These are phyloP conservation scores for Didymella lethalis DNA, from an alignment of 2,329 filamentous ascomycete species.

Conservation along the genomic window DNA sequence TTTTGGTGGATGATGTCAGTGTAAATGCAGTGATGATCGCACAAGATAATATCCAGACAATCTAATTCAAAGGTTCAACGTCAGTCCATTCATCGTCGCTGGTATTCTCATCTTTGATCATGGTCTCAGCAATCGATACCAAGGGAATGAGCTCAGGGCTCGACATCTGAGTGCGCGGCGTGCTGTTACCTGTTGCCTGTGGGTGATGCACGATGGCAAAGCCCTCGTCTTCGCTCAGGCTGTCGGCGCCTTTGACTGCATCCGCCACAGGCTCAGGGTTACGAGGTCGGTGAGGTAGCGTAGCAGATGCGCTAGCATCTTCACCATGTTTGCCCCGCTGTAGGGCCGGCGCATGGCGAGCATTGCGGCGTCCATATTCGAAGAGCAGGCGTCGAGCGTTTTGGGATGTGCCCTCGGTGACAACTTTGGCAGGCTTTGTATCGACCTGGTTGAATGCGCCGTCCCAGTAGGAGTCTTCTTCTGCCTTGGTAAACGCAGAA, in stretches of 20 bases:
- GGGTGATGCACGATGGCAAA: constrained; percentile 8
- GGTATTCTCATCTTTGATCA: background rate
- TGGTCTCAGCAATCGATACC: background rate
- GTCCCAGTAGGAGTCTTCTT: constrained; percentile 11
- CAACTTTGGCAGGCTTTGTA: background rate
- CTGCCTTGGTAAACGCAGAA: background rate
- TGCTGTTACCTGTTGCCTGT: background rate
- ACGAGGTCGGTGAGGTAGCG: background rate
- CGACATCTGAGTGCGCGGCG: constrained; percentile 5
- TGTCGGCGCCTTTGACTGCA: background rate
- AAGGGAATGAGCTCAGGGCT: constrained; percentile 18
- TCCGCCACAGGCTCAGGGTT: background rate
- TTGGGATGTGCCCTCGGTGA: constrained; percentile 1
- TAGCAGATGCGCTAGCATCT: background rate
- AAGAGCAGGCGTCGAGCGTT: constrained; percentile 6
- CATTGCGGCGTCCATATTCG: background rate
- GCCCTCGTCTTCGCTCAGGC: constrained; percentile 12
- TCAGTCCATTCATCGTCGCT: constrained; percentile 13
- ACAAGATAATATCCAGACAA: background rate
- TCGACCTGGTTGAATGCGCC: constrained; percentile 1
- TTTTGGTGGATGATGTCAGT: background rate
- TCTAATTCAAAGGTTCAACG: background rate
- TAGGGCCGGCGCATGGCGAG: background rate
- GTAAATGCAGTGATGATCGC: background rate
- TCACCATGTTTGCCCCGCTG: background rate